Evolutionary conservation across 441 rosid genomes (phyloP).

Genomic region (Pelargonium myrrhifolium): DNA sequence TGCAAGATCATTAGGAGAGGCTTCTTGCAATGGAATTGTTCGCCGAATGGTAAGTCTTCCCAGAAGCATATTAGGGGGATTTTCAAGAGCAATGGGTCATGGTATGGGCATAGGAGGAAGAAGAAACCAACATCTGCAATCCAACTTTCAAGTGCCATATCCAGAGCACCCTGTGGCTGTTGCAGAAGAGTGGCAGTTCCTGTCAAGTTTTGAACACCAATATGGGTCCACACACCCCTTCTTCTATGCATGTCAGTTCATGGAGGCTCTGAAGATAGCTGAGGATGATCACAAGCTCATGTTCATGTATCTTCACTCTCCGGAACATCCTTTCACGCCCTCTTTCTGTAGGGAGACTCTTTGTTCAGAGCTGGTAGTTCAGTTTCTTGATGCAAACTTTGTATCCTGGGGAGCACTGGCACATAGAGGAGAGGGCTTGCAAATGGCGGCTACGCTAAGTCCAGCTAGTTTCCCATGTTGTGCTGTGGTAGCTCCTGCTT

Average conservation of each 20-base stretch:
- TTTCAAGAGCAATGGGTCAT: conserved; percentile 37
- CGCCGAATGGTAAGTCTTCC: conserved; percentile 49
- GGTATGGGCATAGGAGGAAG: conserved; percentile 30
- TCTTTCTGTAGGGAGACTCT: conserved; percentile 49
- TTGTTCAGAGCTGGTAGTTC: conserved; percentile 41
- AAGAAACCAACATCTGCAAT: conserved; percentile 28
- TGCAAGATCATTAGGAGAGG: conserved; percentile 26
- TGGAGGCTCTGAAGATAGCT: conserved; percentile 36
- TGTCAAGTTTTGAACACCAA: conserved; percentile 40
- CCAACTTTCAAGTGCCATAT: conserved; percentile 23
- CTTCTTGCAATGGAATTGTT: conserved; percentile 32
- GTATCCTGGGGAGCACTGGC: conserved; percentile 46
- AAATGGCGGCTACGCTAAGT: conserved; percentile 32
- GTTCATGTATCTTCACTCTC: conserved; percentile 55
- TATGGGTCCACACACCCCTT: conserved; percentile 47
- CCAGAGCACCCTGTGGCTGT: conserved; percentile 21
- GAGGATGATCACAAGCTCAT: conserved; percentile 43
- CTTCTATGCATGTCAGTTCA: conserved; percentile 20
- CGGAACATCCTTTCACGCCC: conserved; percentile 47
- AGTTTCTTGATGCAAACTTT: conserved; percentile 53
- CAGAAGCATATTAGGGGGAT: conserved; percentile 33
- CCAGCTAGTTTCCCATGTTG: conserved; percentile 51
- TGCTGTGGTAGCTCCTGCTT: conserved; percentile 45
- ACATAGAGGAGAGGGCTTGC: conserved; percentile 45
- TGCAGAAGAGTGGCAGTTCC: conserved; percentile 42